Evolutionary conservation across 2,329 filamentous ascomycete species (phyloP).

Genomic region (Epicoccum sorghinum): DNA sequence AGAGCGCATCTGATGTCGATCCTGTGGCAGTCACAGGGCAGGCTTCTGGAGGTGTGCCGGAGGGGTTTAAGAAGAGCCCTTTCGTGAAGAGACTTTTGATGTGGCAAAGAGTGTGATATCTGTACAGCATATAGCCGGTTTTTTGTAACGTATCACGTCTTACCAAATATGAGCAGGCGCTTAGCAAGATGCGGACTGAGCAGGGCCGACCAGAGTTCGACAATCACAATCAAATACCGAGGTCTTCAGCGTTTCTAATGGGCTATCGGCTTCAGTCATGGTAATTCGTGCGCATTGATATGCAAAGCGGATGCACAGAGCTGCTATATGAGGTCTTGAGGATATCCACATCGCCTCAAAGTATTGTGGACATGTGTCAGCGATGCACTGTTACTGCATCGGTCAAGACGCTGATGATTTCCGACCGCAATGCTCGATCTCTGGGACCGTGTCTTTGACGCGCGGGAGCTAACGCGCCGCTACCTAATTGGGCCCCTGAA

Average conservation of each 20-base stretch:
- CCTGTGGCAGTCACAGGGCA: slow-evolving; percentile 16
- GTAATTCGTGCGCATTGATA: no score
- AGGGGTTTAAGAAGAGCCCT: slow-evolving; percentile 25
- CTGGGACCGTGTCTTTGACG: slow-evolving; percentile 6
- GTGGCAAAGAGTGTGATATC: slow-evolving; percentile 36
- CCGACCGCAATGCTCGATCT: no score
- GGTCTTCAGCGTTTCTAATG: neutral
- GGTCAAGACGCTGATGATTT: neutral
- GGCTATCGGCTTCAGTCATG: no score
- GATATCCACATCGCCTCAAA: no score
- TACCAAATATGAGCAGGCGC: neutral
- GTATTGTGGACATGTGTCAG: no score
- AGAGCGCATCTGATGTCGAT: slow-evolving; percentile 30
- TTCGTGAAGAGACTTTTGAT: slow-evolving; percentile 41
- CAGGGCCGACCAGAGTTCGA: no score
- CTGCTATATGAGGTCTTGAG: no score
- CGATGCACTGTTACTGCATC: neutral
- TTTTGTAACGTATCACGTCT: neutral
- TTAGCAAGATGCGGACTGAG: no score
- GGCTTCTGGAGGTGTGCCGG: slow-evolving; percentile 1
- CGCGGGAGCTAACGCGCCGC: slow-evolving; percentile 14
- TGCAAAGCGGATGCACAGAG: no score
- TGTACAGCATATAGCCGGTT: neutral
- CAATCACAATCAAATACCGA: no score
- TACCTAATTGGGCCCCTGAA: slow-evolving; percentile 5